phyloP scores from a whole-genome alignment of 2,329 filamentous ascomycete species.

The Fusarium zealandicum region DNA sequence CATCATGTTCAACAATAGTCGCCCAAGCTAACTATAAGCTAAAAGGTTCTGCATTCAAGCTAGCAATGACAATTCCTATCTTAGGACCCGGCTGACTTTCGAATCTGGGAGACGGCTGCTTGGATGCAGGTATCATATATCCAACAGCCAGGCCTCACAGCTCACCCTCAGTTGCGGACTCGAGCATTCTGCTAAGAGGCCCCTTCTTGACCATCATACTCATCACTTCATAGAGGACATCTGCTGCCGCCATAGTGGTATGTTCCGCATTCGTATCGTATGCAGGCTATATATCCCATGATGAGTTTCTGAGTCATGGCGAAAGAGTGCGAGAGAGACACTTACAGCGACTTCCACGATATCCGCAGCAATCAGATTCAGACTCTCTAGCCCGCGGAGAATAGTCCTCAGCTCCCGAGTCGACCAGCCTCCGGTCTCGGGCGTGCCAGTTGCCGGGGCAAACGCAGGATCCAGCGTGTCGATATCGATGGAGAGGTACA shows the following conservation, averaged over 20 bases:
- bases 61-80: too few relatives aligned
- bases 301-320: too few relatives aligned
- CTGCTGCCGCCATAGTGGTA: slow-evolving; percentile 75
- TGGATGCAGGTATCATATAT: too few relatives aligned
- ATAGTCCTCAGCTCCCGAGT: slow-evolving; percentile 77
- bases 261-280: slow-evolving; percentile 77
- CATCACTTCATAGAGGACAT: slow-evolving; percentile 80
- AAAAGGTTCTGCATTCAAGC: too few relatives aligned
- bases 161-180: slow-evolving; percentile 10
- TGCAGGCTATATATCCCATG: too few relatives aligned
- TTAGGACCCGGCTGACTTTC: too few relatives aligned
- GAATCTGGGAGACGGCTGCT: too few relatives aligned
- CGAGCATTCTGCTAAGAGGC: slow-evolving; percentile 62
- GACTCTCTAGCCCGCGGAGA: slow-evolving; percentile 70
- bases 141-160: too few relatives aligned
- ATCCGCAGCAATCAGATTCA: slow-evolving; percentile 75
- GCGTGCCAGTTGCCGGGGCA: slow-evolving; percentile 76
- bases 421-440: slow-evolving; percentile 79
- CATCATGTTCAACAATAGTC: too few relatives aligned
- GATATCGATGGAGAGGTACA: slow-evolving; percentile 85
- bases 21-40: too few relatives aligned
- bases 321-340: too few relatives aligned
- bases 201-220: slow-evolving; percentile 84
- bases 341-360: slow-evolving; percentile 69
- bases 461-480: slow-evolving; percentile 85